Evolutionary conservation across 306 rosid species (phyloP), one percentile per base, ranked within the genome.

Genomic region (Prinsepia uniflora): DNA sequence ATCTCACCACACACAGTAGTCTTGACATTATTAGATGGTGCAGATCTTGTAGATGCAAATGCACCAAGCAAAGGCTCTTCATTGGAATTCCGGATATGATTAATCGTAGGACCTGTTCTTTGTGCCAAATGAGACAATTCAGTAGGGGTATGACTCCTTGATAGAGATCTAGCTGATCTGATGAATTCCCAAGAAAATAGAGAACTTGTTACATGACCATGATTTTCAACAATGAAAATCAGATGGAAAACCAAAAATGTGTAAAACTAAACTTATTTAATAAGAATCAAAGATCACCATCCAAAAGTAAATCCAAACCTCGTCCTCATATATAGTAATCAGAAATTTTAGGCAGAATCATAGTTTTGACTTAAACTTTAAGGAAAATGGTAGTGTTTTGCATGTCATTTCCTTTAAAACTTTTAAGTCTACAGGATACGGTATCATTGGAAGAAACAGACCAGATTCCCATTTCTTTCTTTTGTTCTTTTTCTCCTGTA

Each of bases 151-250:
- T 81, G 83, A 84, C 89, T 85, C 65, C 69, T 80, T 19, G 95
- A 83, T 63, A 89, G 81, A 83, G 89, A 87, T 76, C 98, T 89
- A 65, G 96, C 98, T 2, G 98, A 88, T 79, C 96, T 92, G 81
- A 71, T 77, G 75, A 64, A 76, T 76, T 72, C 66, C 66, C 63
- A 70, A 19, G 57, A 42, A 77, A 56, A 44, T 12, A 36, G 13
- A 57, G 18, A 22, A n/a, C 63, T 55, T 11, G 8, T 10, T 11
- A 50, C 45, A 56, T 44, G 52, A 45, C 24, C 65, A 50, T 13
- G 7, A 14, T 63, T 18, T 17, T n/a, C 53, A 15, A 52, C 54
- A 52, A 11, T 66, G 65, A 79, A 47, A 74, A 72, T n/a, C 44
- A 24, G 22, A 15, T 7, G 15, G 43, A 44, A 40, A 63, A 49